Evolutionary conservation across 495 filamentous ascomycete genomes (phyloP).

Genomic region (Cryomyces antarcticus): DNA sequence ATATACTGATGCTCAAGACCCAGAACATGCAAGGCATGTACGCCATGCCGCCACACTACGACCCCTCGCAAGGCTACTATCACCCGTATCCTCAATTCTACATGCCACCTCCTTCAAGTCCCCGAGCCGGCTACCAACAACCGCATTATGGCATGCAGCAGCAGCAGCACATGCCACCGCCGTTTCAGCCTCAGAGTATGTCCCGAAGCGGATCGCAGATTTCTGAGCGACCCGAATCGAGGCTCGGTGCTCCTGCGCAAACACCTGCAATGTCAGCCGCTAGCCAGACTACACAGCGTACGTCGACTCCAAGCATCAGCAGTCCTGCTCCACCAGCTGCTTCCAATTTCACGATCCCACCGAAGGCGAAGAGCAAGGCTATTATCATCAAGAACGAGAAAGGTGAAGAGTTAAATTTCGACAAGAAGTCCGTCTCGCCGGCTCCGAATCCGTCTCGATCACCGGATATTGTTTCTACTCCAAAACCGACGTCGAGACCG

Average conservation of each 20-base stretch:
- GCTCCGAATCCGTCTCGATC: conserved; percentile 34
- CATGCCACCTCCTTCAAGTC: conserved; percentile 13
- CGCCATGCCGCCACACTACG: conserved; percentile 16
- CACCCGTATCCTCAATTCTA: conserved; percentile 7
- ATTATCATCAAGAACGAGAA: conserved; percentile 63
- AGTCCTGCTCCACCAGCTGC: conserved; percentile 26
- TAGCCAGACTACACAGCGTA: conserved; percentile 26
- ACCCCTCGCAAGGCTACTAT: conserved; percentile 16
- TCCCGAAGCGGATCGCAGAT: conserved; percentile 70
- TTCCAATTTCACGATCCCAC: conserved; percentile 27
- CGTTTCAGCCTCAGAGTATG: conserved; percentile 44
- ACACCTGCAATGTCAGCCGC: conserved; percentile 37
- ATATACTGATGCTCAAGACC: conserved; percentile 42
- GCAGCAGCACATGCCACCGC: conserved; percentile 20
- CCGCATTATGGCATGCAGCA: conserved; percentile 4
- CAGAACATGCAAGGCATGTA: conserved; percentile 34
- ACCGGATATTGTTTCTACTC: conserved; percentile 39
- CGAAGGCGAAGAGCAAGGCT: conserved; percentile 38
- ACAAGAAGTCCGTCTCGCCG: conserved; percentile 31
- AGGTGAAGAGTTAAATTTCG: conserved; percentile 43
- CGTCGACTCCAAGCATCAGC: conserved; percentile 34
- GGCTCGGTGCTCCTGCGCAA: conserved; percentile 44
- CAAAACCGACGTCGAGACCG: conserved; percentile 9
- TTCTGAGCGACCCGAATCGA: conserved; percentile 60
- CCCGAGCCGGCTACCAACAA: conserved; percentile 12